Percentiles rank a stretch among this genome's conserved stretches.
Evolutionary conservation across 805 yeast genomes (phyloP).

Genomic region (Myxozyma kluyveri): DNA sequence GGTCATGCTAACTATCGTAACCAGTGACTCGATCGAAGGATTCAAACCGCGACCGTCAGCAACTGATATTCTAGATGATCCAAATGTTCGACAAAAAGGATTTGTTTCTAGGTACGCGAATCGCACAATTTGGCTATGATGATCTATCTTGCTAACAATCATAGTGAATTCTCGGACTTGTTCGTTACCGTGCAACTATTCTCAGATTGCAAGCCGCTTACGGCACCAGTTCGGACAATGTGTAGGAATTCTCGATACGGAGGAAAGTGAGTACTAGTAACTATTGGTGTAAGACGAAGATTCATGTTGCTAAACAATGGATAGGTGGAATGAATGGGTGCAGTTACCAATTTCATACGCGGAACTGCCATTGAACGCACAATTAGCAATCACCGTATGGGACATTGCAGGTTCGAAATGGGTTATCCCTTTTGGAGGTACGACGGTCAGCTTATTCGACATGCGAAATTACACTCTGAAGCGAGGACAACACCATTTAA

Average conservation of each 20-base stretch:
- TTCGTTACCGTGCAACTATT: conserved; percentile 49
- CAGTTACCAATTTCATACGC: conserved; percentile 67
- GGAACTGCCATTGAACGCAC: conserved; percentile 65
- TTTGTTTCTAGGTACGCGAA: conserved; percentile 40
- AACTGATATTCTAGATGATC: conserved; percentile 49
- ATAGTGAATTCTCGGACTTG: conserved; percentile 33
- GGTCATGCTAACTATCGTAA: conserved; percentile 1
- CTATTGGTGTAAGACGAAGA: background rate
- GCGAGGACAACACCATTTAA: conserved; percentile 66
- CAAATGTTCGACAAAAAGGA: conserved; percentile 44
- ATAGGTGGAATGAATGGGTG: conserved; percentile 71
- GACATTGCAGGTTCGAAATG: conserved; percentile 58
- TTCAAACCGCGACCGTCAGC: conserved; percentile 42
- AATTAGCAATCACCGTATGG: conserved; percentile 60
- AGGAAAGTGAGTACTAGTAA: conserved; percentile 7
- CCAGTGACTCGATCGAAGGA: conserved; percentile 47
- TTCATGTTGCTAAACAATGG: conserved; percentile 27
- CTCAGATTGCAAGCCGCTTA: conserved; percentile 47
- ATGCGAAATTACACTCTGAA: conserved; percentile 55
- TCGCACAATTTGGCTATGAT: background rate
- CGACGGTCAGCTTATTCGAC: conserved; percentile 61
- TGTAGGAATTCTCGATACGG: conserved; percentile 47
- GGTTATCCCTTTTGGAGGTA: conserved; percentile 55
- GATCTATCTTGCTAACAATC: conserved; percentile 10
- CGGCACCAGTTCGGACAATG: conserved; percentile 50